Conservation (phyloP, 352 stramenopile species). For the Pythium pyrilobum region DNA sequence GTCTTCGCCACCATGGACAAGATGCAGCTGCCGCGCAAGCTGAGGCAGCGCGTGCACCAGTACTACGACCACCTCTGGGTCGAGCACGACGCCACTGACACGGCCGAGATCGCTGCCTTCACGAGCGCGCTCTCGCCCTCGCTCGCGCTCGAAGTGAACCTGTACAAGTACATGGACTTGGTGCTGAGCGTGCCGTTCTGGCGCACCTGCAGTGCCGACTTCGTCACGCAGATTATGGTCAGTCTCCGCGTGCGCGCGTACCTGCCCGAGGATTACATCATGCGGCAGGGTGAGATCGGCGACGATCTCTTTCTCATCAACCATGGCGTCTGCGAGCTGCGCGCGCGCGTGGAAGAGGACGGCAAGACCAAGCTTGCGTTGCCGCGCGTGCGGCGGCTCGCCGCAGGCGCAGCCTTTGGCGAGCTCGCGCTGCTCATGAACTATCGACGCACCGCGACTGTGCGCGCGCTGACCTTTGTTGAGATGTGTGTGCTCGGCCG, state of each 20-base stretch:
- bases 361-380: neutral
- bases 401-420: slow-evolving; percentile 25
- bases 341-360: neutral
- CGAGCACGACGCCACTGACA: slow-evolving; percentile 26
- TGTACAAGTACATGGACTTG: slow-evolving; percentile 33
- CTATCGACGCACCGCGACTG: slow-evolving; percentile 21
- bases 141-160: slow-evolving; percentile 26
- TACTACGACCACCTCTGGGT: slow-evolving; percentile 37
- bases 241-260: slow-evolving; percentile 21
- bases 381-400: slow-evolving; percentile 20
- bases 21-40: slow-evolving; percentile 14
- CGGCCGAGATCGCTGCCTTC: slow-evolving; percentile 16
- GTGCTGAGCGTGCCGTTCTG: slow-evolving; percentile 26
- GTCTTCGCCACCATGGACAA: slow-evolving; percentile 28
- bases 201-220: slow-evolving; percentile 22
- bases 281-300: slow-evolving; percentile 30
- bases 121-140: slow-evolving; percentile 22
- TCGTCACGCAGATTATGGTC: slow-evolving; percentile 30
- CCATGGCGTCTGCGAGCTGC: slow-evolving; percentile 23
- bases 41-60: slow-evolving; percentile 26
- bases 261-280: slow-evolving; percentile 35
- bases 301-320: slow-evolving; percentile 34
- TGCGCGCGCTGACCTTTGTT: slow-evolving; percentile 20
- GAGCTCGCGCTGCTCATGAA: slow-evolving; percentile 36
- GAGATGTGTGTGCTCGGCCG: slow-evolving; percentile 21